Percentiles rank a stretch among this genome's conserved stretches.
These are phyloP conservation scores for Ceratobasidium sp. DNA, from an alignment of 1,284 basidiomycete genomes.

Conservation along the genomic window DNA sequence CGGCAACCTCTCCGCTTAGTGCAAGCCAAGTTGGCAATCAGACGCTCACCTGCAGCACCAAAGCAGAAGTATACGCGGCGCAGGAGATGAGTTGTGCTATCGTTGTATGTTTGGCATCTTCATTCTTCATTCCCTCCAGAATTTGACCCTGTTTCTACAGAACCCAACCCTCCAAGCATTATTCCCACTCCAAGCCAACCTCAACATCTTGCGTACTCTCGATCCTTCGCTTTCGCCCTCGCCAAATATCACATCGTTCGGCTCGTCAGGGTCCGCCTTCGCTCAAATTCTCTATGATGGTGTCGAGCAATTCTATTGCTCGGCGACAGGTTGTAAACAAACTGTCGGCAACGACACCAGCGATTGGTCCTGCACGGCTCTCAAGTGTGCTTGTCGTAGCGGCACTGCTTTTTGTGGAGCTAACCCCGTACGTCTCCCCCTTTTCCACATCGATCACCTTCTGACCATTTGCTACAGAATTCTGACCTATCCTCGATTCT, in stretches of 20 bases:
- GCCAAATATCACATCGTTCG: constrained; percentile 73
- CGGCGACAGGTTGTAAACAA: constrained; percentile 78
- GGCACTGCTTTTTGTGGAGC: constrained; percentile 82
- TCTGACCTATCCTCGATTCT: constrained; percentile 71
- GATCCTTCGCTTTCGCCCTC: constrained; percentile 76
- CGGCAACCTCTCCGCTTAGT: constrained; percentile 54
- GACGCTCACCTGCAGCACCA: constrained; percentile 74
- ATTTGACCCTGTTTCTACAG: constrained; percentile 49
- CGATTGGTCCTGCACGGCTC: constrained; percentile 76
- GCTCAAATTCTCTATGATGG: constrained; percentile 88
- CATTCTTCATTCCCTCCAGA: constrained; percentile 49
- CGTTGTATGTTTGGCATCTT: constrained; percentile 67
- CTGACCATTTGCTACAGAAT: constrained; percentile 42
- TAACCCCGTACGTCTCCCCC: constrained; percentile 51
- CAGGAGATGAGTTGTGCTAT: constrained; percentile 82
- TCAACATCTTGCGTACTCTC: constrained; percentile 83
- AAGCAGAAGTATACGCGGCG: constrained; percentile 72
- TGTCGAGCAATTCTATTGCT: constrained; percentile 87
- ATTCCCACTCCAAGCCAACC: constrained; percentile 74
- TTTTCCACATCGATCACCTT: neutral
- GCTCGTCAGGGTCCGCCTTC: constrained; percentile 68
- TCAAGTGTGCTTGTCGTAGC: constrained; percentile 79
- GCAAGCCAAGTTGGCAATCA: constrained; percentile 63
- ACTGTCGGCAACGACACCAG: constrained; percentile 59
- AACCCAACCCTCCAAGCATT: constrained; percentile 78